These are phyloP conservation scores for Schizonepeta tenuifolia DNA, from an alignment of 257 asterid genomes.

Conservation along the genomic window DNA sequence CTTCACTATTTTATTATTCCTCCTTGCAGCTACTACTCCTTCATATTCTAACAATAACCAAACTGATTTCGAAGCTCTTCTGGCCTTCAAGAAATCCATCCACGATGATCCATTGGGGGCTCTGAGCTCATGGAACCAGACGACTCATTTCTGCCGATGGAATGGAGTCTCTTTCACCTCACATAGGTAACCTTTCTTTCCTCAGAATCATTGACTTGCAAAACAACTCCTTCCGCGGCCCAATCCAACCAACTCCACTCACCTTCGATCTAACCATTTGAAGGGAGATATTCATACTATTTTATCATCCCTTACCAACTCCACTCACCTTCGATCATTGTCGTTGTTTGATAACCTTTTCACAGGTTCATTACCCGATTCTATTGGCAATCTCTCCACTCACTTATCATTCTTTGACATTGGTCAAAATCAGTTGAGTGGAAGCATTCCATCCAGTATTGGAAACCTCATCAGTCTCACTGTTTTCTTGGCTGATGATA, in stretches of 20 bases:
- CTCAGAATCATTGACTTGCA: not conserved
- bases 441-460: not conserved
- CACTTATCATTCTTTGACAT: not conserved
- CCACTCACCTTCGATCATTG: slow-evolving; percentile 31
- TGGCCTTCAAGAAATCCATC: not conserved
- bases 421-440: not conserved
- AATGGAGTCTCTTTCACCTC: not conserved
- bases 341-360: not conserved
- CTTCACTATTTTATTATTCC: not conserved
- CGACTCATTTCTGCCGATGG: not conserved
- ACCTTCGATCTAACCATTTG: slow-evolving; percentile 9
- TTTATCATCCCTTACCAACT: slow-evolving; percentile 37
- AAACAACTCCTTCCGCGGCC: slow-evolving; percentile 16
- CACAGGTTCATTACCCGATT: too few species aligned
- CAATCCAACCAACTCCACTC: not conserved
- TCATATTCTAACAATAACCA: not conserved
- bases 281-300: slow-evolving; percentile 38
- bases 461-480: not conserved
- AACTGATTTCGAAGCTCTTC: not conserved
- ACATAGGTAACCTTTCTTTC: slow-evolving; percentile 14
- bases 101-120: not conserved
- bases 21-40: not conserved
- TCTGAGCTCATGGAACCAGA: slow-evolving; percentile 4
- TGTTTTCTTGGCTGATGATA: rapidly evolving
- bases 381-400: too few species aligned